Evolutionary conservation across 2,329 filamentous ascomycete species (phyloP).

Genomic region (Colletotrichum lupini): DNA sequence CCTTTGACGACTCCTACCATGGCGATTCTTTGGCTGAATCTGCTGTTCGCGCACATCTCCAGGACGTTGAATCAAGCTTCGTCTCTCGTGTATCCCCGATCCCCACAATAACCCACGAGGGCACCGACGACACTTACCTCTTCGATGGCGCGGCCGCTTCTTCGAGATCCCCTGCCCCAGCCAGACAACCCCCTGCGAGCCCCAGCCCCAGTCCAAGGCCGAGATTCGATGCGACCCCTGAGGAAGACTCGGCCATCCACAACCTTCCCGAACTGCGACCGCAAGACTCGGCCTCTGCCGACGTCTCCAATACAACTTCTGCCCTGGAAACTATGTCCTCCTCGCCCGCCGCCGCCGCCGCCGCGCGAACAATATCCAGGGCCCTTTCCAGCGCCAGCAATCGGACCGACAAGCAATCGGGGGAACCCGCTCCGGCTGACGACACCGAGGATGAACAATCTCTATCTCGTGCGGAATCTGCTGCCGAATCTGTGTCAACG

Average conservation of each 20-base stretch:
- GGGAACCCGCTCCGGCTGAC: constrained; percentile 38
- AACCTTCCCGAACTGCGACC: constrained; percentile 30
- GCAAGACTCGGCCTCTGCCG: constrained; percentile 42
- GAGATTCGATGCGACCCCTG: constrained; percentile 8
- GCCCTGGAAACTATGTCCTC: constrained; percentile 65
- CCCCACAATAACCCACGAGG: constrained; percentile 56
- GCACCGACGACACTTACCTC: constrained; percentile 68
- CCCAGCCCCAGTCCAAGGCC: constrained; percentile 34
- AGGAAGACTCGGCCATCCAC: neutral
- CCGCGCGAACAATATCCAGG: constrained; percentile 64
- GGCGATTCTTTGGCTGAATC: constrained; percentile 65
- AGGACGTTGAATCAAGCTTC: constrained; percentile 76
- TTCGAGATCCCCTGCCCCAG: constrained; percentile 48
- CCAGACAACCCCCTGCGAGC: constrained; percentile 32
- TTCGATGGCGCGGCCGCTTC: constrained; percentile 58
- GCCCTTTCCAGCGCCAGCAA: constrained; percentile 59
- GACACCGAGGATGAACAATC: constrained; percentile 43
- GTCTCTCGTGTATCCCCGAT: constrained; percentile 68
- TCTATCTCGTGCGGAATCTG: constrained; percentile 44
- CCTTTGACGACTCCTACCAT: constrained; percentile 49
- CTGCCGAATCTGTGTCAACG: constrained; percentile 38
- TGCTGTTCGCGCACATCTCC: constrained; percentile 65
- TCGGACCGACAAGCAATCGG: constrained; percentile 38
- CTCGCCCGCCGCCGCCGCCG: constrained; percentile 66
- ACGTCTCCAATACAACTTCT: constrained; percentile 57